phyloP scores from a whole-genome alignment of 164 flowering plant species.

The Annona squamosa region DNA sequence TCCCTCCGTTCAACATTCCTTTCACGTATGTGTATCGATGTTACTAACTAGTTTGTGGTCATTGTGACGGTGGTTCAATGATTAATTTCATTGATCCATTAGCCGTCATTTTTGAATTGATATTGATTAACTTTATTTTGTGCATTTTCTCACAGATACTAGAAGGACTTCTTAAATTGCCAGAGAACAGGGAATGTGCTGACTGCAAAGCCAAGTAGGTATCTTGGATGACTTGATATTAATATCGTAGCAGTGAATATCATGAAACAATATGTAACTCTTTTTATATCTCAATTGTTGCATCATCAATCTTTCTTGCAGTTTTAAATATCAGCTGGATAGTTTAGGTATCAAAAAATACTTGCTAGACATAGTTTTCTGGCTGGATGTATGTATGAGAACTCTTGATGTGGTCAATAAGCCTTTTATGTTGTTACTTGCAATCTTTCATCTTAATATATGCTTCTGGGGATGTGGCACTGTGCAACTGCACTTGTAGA shows the following conservation, averaged over 20 bases:
- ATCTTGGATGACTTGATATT: not conserved
- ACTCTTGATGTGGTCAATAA: not conserved
- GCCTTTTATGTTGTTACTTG: not conserved
- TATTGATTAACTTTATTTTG: not conserved
- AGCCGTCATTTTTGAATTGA: not conserved
- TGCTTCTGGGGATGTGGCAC: not conserved
- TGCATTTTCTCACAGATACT: constrained; percentile 33
- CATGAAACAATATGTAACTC: not conserved
- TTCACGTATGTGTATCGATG: not conserved
- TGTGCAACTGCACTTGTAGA: too few species aligned
- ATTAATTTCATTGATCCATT: too few species aligned
- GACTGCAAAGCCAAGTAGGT: constrained; percentile 67
- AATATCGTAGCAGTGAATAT: not conserved
- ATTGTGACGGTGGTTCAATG: too few species aligned
- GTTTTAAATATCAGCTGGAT: too few species aligned
- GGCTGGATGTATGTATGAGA: too few species aligned
- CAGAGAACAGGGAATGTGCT: constrained; percentile 69
- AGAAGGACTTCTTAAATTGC: constrained; percentile 55
- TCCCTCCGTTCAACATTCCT: not conserved
- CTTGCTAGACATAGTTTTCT: too few species aligned
- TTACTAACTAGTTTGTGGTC: too few species aligned
- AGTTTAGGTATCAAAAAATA: too few species aligned
- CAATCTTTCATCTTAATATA: not conserved
- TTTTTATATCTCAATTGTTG: not conserved
- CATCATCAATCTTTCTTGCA: not conserved